Percentiles rank a stretch among this genome's conserved stretches.
Conservation (phyloP, 1,284 basidiomycete genomes). For the Fistulina hepatica region DNA sequence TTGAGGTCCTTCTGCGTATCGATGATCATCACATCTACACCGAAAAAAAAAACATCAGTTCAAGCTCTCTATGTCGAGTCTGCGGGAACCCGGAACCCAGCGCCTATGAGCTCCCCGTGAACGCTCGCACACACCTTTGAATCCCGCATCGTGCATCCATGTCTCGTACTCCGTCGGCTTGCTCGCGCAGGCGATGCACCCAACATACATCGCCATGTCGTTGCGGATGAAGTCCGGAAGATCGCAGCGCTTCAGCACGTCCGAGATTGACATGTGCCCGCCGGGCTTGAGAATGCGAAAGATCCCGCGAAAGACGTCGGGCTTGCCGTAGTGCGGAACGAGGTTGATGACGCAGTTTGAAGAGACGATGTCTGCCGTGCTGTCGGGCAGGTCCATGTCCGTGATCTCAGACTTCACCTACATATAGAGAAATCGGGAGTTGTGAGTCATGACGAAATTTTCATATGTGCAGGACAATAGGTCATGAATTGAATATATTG, state of each 20-base stretch:
- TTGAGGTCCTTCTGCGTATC: conserved; percentile 32
- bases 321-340: conserved; percentile 31
- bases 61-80: too few species aligned
- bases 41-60: too few species aligned
- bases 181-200: conserved; percentile 36
- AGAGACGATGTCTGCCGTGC: conserved; percentile 39
- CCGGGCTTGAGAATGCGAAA: conserved; percentile 38
- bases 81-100: not conserved
- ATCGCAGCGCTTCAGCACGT: conserved; percentile 35
- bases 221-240: conserved; percentile 31
- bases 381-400: conserved; percentile 1
- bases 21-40: conserved; percentile 29
- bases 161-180: conserved; percentile 25
- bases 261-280: conserved; percentile 31
- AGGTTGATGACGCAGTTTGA: conserved; percentile 48
- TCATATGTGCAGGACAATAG: not conserved
- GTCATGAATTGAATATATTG: not conserved
- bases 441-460: not conserved
- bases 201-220: conserved; percentile 30
- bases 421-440: too few species aligned
- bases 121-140: conserved; percentile 26
- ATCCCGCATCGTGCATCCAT: conserved; percentile 30
- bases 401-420: conserved; percentile 1
- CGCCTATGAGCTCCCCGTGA: not conserved
- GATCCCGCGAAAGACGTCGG: conserved; percentile 30